Base-by-base conservation (phyloP, 2,329 filamentous ascomycete genomes). In the Graphilbum sp. region DNA sequence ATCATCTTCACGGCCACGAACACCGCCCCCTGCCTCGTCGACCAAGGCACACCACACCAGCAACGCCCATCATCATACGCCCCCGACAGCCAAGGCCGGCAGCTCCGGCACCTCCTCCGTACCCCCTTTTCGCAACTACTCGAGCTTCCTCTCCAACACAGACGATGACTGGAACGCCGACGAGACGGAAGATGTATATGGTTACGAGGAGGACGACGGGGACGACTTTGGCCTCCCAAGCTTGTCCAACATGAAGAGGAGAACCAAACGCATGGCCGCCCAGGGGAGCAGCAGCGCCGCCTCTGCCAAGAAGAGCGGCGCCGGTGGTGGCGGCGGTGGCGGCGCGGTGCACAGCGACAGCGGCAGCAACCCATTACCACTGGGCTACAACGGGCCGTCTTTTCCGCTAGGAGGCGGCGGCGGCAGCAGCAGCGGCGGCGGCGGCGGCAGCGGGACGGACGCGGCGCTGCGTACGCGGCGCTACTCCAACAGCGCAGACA, bases 221-320 rank as follows among this genome's bases (percentile, higher is more conserved):
- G 88, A 96, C 56, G 88, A 96, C 54, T 96, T 96, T 58, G 88
- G 88, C 2, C 66, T 96, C 20, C 88, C 88, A 3, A 95, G 86
- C 53, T 73, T 96, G 53, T 82, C 86, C 5, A 94, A 79, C 53
- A 90, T 90, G 79, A 81, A 87, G 50, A 72, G 83, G 47, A 82
- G 83, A 53, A 64, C 69, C 17, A 64, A 62, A 45, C 61, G 63
- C 35, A 66, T 66, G 47, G 68, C 41, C 4, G 37, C 37, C 17
- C n/a, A 15, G 4, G 9, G 34, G 16, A 19, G 7, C 32, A 29
- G 18, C n/a, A 37, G 20, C 15, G 33, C 38, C 31, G 32, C 30
- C 24, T 20, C 33, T 33, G 9, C 13, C 21, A 60, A 48, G 46
- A 49, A 48, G 45, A 50, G 38, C 7, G 27, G 13, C 13, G 23